A percentile compares a stretch with the other conserved stretches of the same genome.
Conservation (phyloP, 23 red algal species). For the Gracilariopsis chorda region DNA sequence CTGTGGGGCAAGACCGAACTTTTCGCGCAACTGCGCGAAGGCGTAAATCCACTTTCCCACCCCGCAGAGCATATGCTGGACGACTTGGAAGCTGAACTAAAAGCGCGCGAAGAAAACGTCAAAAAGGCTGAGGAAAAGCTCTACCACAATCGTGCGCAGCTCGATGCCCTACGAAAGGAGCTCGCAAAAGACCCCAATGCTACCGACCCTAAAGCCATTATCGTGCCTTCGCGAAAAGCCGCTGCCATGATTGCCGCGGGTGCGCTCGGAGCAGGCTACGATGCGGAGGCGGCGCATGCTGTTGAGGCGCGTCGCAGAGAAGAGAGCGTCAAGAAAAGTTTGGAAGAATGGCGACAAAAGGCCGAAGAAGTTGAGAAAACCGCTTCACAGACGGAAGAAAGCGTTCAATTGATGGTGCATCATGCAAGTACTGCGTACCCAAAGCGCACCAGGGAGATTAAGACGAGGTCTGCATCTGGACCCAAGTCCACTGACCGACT, state of each 20-base stretch:
- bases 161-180: conserved; percentile 50
- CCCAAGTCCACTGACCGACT: not conserved
- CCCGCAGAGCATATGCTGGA: conserved; percentile 53
- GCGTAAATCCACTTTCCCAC: conserved; percentile 25
- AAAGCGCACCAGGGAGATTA: conserved; percentile 48
- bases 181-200: conserved; percentile 38
- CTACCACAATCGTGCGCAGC: conserved; percentile 27
- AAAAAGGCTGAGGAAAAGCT: conserved; percentile 20
- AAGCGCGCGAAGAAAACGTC: conserved; percentile 37
- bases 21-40: conserved; percentile 36
- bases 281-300: conserved; percentile 19
- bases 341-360: conserved; percentile 37
- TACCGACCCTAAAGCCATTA: conserved; percentile 3
- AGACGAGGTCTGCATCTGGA: conserved; percentile 4
- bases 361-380: conserved; percentile 42
- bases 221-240: conserved; percentile 59
- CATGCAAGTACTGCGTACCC: conserved; percentile 49
- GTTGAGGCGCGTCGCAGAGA: conserved; percentile 35
- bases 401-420: conserved; percentile 42
- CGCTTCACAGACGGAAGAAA: conserved; percentile 29
- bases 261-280: conserved; percentile 45
- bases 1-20: conserved; percentile 59
- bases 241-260: conserved; percentile 49
- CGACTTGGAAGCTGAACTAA: conserved; percentile 38
- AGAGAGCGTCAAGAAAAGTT: conserved; percentile 32